These are phyloP conservation scores for Setomelanomma holmii DNA, from an alignment of 2,329 filamentous ascomycete genomes.

Conservation along the genomic window DNA sequence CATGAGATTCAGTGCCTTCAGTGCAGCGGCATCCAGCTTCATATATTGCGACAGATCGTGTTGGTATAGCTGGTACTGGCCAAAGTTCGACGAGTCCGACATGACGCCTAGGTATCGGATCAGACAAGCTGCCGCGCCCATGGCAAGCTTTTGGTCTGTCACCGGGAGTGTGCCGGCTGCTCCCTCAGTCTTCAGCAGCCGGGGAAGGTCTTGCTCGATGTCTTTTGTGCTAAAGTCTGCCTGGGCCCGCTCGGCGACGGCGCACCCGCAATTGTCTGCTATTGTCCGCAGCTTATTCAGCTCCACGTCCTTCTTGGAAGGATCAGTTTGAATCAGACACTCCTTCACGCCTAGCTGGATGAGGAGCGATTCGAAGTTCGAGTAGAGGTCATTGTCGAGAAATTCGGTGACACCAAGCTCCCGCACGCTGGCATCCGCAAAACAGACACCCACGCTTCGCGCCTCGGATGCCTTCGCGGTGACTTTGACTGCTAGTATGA, in stretches of 20 bases:
- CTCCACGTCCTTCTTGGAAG: constrained; percentile 83
- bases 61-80: constrained; percentile 96
- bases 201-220: constrained; percentile 91
- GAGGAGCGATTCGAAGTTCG: constrained; percentile 94
- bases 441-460: constrained; percentile 90
- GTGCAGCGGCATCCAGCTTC: constrained; percentile 93
- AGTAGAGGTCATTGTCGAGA: constrained; percentile 97
- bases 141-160: constrained; percentile 91
- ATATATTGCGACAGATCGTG: constrained; percentile 97
- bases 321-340: constrained; percentile 83
- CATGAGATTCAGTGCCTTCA: constrained; percentile 96
- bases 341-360: constrained; percentile 97
- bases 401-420: constrained; percentile 98
- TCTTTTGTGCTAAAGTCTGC: constrained; percentile 87
- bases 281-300: constrained; percentile 86
- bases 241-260: constrained; percentile 78
- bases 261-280: constrained; percentile 89
- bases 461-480: constrained; percentile 86
- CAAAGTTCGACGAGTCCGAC: constrained; percentile 92
- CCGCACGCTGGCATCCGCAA: constrained; percentile 94
- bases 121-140: constrained; percentile 90
- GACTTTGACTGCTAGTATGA: constrained; percentile 94
- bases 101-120: constrained; percentile 94
- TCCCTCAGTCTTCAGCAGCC: constrained; percentile 85
- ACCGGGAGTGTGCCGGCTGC: constrained; percentile 80